A percentile compares a stretch with the other conserved stretches of the same genome.
These are phyloP conservation scores for Eustoma russellianum DNA, from an alignment of 257 asterid species.

Conservation along the genomic window DNA sequence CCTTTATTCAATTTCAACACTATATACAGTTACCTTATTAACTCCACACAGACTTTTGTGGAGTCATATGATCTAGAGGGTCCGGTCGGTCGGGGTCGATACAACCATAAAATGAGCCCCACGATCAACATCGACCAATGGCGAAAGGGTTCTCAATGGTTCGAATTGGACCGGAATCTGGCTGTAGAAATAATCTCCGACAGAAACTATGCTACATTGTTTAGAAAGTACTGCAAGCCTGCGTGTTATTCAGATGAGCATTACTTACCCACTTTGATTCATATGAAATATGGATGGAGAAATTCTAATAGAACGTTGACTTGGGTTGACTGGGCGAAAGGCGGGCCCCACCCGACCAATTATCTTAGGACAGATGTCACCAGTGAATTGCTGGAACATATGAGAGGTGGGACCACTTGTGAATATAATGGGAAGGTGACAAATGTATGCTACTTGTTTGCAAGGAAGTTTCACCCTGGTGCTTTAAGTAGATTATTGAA, in stretches of 20 bases:
- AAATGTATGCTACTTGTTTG: conserved; percentile 51
- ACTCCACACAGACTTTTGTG: conserved; percentile 37
- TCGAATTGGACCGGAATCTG: conserved; percentile 43
- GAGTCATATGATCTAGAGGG: conserved; percentile 48
- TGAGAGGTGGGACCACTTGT: conserved; percentile 34
- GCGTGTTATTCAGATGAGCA: conserved; percentile 76
- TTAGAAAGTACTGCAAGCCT: conserved; percentile 41
- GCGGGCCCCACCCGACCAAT: conserved; percentile 66
- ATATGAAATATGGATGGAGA: conserved; percentile 28
- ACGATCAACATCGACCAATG: conserved; percentile 28
- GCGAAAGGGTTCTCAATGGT: conserved; percentile 80
- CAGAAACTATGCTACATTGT: conserved; percentile 15
- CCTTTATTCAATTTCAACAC: conserved; percentile 58
- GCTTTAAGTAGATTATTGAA: conserved; percentile 48
- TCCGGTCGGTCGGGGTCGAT: conserved; percentile 62
- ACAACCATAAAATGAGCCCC: conserved; percentile 47
- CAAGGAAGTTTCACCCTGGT: conserved; percentile 49
- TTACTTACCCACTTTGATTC: conserved; percentile 53
- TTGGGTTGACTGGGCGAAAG: conserved; percentile 87
- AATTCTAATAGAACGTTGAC: conserved; percentile 51
- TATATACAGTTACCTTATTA: conserved; percentile 35
- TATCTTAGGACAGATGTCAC: conserved; percentile 31
- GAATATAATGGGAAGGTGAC: conserved; percentile 44
- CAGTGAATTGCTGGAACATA: conserved; percentile 25
- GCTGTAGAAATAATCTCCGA: conserved; percentile 44